Percentiles rank a stretch among this genome's conserved stretches.
Evolutionary conservation across 2,329 filamentous ascomycete species (phyloP).

Genomic region (Sporothrix luriei): DNA sequence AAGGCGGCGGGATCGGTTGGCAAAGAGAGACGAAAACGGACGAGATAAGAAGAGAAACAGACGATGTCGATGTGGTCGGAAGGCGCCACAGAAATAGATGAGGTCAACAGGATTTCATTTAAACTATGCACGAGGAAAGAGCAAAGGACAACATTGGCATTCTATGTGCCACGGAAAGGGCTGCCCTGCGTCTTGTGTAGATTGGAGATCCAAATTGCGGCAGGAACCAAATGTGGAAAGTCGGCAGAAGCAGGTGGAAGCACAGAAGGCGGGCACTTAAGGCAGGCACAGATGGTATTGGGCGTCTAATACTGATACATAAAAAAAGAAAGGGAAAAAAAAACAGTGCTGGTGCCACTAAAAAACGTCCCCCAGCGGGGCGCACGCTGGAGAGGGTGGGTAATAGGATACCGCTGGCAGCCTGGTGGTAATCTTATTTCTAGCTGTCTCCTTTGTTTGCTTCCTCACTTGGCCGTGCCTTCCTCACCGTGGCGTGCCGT

Average conservation of each 20-base stretch:
- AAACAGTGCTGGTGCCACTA: not conserved
- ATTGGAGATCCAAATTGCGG: constrained; percentile 22
- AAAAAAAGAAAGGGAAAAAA: too few relatives aligned
- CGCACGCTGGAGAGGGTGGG: not conserved
- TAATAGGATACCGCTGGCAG: constrained; percentile 11
- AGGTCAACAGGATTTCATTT: constrained; percentile 18
- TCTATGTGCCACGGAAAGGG: constrained; percentile 27
- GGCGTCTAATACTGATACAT: not conserved
- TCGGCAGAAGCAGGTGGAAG: constrained; percentile 21
- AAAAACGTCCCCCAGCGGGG: not conserved
- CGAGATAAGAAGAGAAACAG: not conserved
- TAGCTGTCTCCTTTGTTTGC: not conserved
- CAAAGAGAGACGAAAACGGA: not conserved
- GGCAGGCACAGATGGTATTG: too few relatives aligned
- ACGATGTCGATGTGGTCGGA: constrained; percentile 2
- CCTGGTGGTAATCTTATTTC: not conserved
- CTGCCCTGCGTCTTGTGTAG: constrained; percentile 8
- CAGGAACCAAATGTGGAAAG: constrained; percentile 25
- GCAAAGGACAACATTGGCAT: constrained; percentile 4
- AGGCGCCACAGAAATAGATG: not conserved
- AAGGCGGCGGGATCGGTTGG: not conserved
- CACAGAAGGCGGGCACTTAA: constrained; percentile 15
- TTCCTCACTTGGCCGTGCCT: constrained; percentile 1
- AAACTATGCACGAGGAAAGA: constrained; percentile 22
- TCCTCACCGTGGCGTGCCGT: constrained; percentile 12